These are phyloP conservation scores for Trypanosoma theileri DNA, from an alignment of 208 protist species.

Conservation along the genomic window DNA sequence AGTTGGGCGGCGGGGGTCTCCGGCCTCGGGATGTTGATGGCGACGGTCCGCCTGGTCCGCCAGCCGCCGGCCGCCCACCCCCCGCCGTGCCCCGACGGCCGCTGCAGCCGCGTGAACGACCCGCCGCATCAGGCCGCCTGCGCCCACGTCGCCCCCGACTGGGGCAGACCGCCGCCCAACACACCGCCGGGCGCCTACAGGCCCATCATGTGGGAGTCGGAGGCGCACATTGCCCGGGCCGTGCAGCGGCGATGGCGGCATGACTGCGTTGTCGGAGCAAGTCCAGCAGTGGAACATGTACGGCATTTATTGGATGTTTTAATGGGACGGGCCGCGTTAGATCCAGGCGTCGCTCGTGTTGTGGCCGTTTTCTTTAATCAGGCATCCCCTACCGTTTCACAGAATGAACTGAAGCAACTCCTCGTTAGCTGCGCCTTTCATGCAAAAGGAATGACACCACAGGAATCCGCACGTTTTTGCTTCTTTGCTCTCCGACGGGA, in stretches of 20 bases:
- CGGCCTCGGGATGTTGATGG: conserved; percentile 69
- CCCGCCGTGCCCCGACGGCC: conserved; percentile 40
- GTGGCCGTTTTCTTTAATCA: conserved; percentile 53
- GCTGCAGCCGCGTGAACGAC: conserved; percentile 73
- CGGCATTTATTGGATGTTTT: conserved; percentile 85
- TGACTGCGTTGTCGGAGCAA: conserved; percentile 55
- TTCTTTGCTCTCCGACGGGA: conserved; percentile 84
- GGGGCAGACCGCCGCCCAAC: conserved; percentile 43
- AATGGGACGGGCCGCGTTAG: conserved; percentile 48
- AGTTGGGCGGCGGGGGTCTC: conserved; percentile 60
- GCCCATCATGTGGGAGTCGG: conserved; percentile 76
- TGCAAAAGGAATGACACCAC: conserved; percentile 43
- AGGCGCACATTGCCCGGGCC: conserved; percentile 54
- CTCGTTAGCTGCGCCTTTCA: conserved; percentile 78
- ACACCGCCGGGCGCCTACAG: conserved; percentile 63
- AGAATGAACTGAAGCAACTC: conserved; percentile 58
- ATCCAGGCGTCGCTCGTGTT: conserved; percentile 40
- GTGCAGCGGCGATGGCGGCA: conserved; percentile 60
- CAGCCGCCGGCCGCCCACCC: conserved; percentile 49
- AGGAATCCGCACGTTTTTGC: conserved; percentile 74
- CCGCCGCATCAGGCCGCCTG: conserved; percentile 72
- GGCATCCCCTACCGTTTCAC: conserved; percentile 32
- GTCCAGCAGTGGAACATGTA: conserved; percentile 70
- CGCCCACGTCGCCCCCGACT: conserved; percentile 70
- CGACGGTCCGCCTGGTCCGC: conserved; percentile 55